These are phyloP conservation scores for Helenozyma rhizophorensis DNA, from an alignment of 805 yeast genomes.

Conservation along the genomic window DNA sequence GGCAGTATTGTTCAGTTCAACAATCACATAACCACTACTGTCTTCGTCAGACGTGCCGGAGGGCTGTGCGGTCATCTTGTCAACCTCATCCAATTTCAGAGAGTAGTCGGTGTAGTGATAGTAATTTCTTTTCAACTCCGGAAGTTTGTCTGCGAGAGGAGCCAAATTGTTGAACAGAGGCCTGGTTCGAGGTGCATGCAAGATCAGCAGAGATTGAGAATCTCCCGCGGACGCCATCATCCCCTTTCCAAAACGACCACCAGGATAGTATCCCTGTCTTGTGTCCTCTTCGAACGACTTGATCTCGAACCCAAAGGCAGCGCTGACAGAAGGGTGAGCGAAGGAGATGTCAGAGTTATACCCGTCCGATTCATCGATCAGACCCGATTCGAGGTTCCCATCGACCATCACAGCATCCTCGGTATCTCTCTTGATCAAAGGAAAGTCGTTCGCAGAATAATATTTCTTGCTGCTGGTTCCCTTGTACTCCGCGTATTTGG, in stretches of 20 bases:
- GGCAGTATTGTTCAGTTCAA: too few species aligned
- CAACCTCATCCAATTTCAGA: constrained; percentile 8
- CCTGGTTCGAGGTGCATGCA: constrained; percentile 46
- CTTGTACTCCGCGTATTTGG: constrained; percentile 19
- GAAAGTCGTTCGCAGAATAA: constrained; percentile 31
- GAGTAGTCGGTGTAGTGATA: constrained; percentile 28
- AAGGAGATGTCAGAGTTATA: constrained; percentile 46
- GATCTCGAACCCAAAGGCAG: constrained; percentile 45
- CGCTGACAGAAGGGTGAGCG: constrained; percentile 50
- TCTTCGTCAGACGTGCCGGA: constrained; percentile 8
- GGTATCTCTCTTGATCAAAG: constrained; percentile 18
- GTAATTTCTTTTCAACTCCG: constrained; percentile 24
- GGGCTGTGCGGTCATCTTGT: not conserved
- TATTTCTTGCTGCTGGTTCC: constrained; percentile 9
- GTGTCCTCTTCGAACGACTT: constrained; percentile 31
- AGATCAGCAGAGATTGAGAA: not conserved
- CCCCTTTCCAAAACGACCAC: too few species aligned
- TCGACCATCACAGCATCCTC: constrained; percentile 18
- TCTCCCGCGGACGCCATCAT: too few species aligned
- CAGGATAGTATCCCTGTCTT: too few species aligned
- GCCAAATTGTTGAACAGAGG: constrained; percentile 40
- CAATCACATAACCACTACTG: constrained; percentile 13
- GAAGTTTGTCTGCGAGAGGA: constrained; percentile 23
- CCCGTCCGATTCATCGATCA: constrained; percentile 20
- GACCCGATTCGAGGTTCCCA: constrained; percentile 3